Conservation (phyloP, 2,329 filamentous ascomycete genomes). For the Pestalotiopsis fici region DNA sequence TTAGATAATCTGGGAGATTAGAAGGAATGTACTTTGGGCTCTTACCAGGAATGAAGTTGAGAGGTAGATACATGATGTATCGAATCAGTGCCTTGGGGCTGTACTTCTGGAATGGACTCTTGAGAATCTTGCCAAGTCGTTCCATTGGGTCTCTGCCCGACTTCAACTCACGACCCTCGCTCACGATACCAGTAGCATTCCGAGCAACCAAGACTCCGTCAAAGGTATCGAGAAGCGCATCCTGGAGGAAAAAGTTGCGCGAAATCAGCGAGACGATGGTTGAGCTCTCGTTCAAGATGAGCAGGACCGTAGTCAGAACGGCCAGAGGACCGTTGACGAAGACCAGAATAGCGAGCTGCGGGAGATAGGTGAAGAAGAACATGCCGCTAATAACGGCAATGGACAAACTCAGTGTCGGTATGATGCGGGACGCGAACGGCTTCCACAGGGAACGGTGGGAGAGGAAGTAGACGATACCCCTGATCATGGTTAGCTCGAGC, state of each 20-base stretch:
- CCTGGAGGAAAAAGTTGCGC: constrained; percentile 75
- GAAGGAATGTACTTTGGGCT: not conserved
- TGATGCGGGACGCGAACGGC: constrained; percentile 55
- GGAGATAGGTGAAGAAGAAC: constrained; percentile 86
- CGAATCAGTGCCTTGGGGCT: constrained; percentile 67
- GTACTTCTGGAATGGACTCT: constrained; percentile 58
- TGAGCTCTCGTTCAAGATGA: constrained; percentile 66
- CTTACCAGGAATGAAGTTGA: constrained; percentile 81
- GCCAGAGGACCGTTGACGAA: constrained; percentile 85
- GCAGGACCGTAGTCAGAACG: constrained; percentile 69
- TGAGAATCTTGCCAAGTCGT: constrained; percentile 58
- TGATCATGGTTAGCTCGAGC: constrained; percentile 1
- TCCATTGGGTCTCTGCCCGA: constrained; percentile 57
- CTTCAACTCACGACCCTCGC: constrained; percentile 73
- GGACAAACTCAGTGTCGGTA: constrained; percentile 69
- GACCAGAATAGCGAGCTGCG: constrained; percentile 79
- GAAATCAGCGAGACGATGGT: constrained; percentile 58
- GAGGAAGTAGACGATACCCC: constrained; percentile 61
- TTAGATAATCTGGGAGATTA: not conserved
- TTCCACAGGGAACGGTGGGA: constrained; percentile 59
- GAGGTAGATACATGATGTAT: constrained; percentile 82
- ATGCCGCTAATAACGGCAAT: constrained; percentile 73
- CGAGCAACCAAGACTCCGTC: constrained; percentile 67
- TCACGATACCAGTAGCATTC: constrained; percentile 62
- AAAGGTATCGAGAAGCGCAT: constrained; percentile 85